These are phyloP conservation scores for Sanghuangporus baumii DNA, from an alignment of 1,284 basidiomycete genomes.

Conservation along the genomic window DNA sequence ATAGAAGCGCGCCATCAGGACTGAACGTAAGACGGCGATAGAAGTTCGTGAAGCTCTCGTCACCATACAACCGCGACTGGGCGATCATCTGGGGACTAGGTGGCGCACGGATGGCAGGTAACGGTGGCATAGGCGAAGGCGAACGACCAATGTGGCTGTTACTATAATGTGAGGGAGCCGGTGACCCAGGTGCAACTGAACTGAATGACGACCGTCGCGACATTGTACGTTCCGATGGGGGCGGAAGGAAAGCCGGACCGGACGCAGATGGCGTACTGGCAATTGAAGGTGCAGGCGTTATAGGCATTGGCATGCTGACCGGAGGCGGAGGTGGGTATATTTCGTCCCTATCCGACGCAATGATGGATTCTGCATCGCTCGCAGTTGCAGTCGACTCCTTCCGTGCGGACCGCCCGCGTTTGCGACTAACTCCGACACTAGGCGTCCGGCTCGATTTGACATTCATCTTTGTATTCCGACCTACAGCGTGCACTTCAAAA, in stretches of 20 bases:
- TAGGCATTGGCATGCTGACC: conserved; percentile 42
- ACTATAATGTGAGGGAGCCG: conserved; percentile 47
- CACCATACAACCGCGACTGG: conserved; percentile 79
- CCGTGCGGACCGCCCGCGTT: conserved; percentile 54
- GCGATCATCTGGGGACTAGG: conserved; percentile 43
- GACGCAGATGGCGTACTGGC: conserved; percentile 50
- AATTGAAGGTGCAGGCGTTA: conserved; percentile 60
- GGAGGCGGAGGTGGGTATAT: conserved; percentile 21
- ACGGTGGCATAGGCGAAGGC: conserved; percentile 86
- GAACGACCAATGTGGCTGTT: conserved; percentile 65
- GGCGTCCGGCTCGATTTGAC: conserved; percentile 64
- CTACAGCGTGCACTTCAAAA: conserved; percentile 81
- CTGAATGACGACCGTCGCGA: conserved; percentile 89
- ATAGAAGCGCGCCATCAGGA: conserved; percentile 87
- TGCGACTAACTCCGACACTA: conserved; percentile 38
- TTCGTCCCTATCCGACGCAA: conserved; percentile 39
- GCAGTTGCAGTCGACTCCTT: conserved; percentile 58
- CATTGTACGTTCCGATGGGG: conserved; percentile 56
- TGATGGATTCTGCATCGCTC: conserved; percentile 66
- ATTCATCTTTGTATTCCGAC: conserved; percentile 72
- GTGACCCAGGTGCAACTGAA: conserved; percentile 68
- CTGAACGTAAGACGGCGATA: conserved; percentile 93
- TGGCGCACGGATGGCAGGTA: conserved; percentile 77
- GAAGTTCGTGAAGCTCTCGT: conserved; percentile 94
- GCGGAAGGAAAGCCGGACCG: conserved; percentile 65